Evolutionary conservation across 768 basidiomycete genomes (phyloP), one percentile per base, ranked within the genome.

Genomic region (Lactarius tabidus): DNA sequence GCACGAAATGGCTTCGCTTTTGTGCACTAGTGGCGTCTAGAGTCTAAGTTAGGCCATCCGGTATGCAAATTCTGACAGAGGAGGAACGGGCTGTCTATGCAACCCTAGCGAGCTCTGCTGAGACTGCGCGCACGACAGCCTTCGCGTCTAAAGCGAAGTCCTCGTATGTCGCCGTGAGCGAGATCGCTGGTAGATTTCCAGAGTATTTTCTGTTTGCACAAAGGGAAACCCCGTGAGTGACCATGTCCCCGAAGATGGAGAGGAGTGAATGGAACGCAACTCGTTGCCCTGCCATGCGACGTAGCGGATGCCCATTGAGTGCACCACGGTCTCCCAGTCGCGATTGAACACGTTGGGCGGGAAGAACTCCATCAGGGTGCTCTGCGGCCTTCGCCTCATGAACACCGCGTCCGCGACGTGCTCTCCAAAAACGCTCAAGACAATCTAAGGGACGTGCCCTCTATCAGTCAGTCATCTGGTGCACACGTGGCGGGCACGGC

Each of bases 301-400:
- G 52, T 70, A 68, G 18, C 33, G 56, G 23, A 65, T 55, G 33
- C 67, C 69, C 63, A 68, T 70, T 15, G 67, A 65, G 1, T 48
- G 63, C 18, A 68, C 48, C 18, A 70, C 59, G 14, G 57, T 57
- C 43, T 62, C 67, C 59, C 69, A 70, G n/a, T 68, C 61, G 31
- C 56, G 61, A 9, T 57, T 60, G 12, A 68, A 70, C 29, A 52
- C 41, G 23, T 35, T 17, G 8, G 57, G n/a, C 10, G 69, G 63
- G 63, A 70, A 70, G 48, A 70, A 31, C 56, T 70, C 69, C 48
- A 70, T 60, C 20, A 70, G 28, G n/a, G 64, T 28, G 38, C 63
- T 62, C 43, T 45, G 63, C 15, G 52, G 54, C 15, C 28, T 38
- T 6, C 63, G 69, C 48, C 26, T 57, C 63, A 70, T 65, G 48